Evolutionary conservation across 306 rosid species (phyloP), one percentile per base, ranked within the genome.

Genomic region (Biancaea sappan): DNA sequence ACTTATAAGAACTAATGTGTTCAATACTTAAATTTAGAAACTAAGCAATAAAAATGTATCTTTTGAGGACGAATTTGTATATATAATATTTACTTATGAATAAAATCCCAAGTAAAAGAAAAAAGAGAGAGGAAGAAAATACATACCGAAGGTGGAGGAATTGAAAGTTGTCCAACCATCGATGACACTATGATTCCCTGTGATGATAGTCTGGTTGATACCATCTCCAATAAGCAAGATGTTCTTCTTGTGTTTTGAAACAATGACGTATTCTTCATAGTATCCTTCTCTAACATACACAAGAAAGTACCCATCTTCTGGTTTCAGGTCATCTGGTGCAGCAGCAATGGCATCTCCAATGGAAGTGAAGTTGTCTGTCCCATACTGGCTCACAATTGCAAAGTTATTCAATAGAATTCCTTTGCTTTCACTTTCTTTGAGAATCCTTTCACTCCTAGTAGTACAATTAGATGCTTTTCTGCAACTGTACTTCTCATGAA

Each of bases 151-250:
- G 63, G 97, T 89, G 43, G 97, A 84, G 34, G 93, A 89, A 66
- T 92, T 84, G 69, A 67, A 89, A 74, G 97, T 86, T 18, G 90
- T 81, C 96, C 96, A 92, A 31, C 92, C 92, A 80, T 87, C 93
- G 0, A 80, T 41, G 0, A 86, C 84, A 65, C 81, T 92, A 6
- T 83, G 95, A 69, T 89, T 92, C 34, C 96, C 97, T 0, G 97
- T 84, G 50, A 92, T 82, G 65, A 89, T 63, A 24, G 96, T 92
- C n/a, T 43, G 61, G n/a, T 88, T 86, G 69, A 92, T 86, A 4
- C 97, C 97, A 64, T 92, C 96, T 44, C 97, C 97, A 21, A 92
- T 61, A 72, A 92, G 84, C 85, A 92, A 46, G 29, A 92, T 69
- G 10, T 87, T 86, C 35, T 57, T 86, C 86, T 90, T 90, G 0